Evolutionary conservation across 2,329 filamentous ascomycete genomes (phyloP).

Genomic region (Monosporascus sp.): DNA sequence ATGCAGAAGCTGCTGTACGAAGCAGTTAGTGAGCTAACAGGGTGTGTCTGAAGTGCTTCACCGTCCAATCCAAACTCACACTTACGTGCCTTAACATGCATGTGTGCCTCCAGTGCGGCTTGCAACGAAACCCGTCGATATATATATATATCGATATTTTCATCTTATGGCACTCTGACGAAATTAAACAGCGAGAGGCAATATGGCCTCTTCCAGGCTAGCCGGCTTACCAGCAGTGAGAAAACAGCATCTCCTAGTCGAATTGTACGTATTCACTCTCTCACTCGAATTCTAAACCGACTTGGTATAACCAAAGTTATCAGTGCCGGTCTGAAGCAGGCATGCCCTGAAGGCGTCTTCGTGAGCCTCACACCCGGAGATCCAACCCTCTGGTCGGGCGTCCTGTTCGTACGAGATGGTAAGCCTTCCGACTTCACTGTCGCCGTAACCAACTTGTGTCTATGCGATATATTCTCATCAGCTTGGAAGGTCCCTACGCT

Average conservation of each 20-base stretch:
- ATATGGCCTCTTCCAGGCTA: constrained; percentile 42
- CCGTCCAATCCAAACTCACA: neutral
- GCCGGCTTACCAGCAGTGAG: constrained; percentile 52
- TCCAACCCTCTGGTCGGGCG: constrained; percentile 79
- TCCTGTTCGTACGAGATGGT: constrained; percentile 89
- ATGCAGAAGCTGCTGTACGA: neutral
- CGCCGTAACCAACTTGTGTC: constrained; percentile 1
- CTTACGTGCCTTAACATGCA: neutral
- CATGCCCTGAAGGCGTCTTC: constrained; percentile 81
- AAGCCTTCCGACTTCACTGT: constrained; percentile 17
- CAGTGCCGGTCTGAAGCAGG: constrained; percentile 75
- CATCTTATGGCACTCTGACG: neutral
- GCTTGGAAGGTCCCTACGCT: constrained; percentile 71
- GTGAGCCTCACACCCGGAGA: constrained; percentile 78
- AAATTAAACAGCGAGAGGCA: constrained; percentile 7
- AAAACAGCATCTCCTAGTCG: constrained; percentile 71
- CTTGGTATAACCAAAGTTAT: constrained; percentile 17
- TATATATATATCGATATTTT: neutral
- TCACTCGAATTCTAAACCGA: neutral
- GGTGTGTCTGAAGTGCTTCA: neutral
- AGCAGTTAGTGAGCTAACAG: neutral
- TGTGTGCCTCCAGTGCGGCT: neutral
- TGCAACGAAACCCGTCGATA: neutral
- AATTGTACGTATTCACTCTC: constrained; percentile 59
- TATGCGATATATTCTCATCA: constrained; percentile 10